These are phyloP conservation scores for Flueggea neowawraea DNA, from an alignment of 441 rosid species.

Conservation along the genomic window DNA sequence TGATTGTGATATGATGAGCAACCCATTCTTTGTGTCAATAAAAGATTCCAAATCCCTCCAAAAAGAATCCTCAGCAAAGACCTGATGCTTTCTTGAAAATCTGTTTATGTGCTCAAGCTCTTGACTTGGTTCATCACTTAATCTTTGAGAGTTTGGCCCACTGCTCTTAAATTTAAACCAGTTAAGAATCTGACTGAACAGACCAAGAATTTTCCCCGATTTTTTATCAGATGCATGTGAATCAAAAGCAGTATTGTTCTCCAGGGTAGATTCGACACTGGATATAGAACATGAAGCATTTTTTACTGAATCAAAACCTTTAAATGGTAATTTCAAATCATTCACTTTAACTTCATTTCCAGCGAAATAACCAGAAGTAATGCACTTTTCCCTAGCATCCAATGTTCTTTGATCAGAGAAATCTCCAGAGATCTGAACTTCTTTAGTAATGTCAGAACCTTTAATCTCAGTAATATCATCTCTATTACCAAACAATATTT, in stretches of 20 bases:
- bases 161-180: slow-evolving; percentile 36
- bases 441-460: slow-evolving; percentile 5
- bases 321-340: slow-evolving; percentile 10
- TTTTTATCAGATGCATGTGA: slow-evolving; percentile 15
- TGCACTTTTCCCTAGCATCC: slow-evolving; percentile 11
- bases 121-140: slow-evolving; percentile 27
- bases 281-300: slow-evolving; percentile 16
- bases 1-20: slow-evolving; percentile 40
- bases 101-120: slow-evolving; percentile 19
- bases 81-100: slow-evolving; percentile 21
- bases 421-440: slow-evolving; percentile 17
- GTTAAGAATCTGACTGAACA: slow-evolving; percentile 28
- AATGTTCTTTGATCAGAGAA: slow-evolving; percentile 16
- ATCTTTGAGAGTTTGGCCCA: slow-evolving; percentile 14
- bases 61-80: slow-evolving; percentile 41
- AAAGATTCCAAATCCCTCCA: slow-evolving; percentile 65
- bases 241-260: slow-evolving; percentile 14
- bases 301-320: slow-evolving; percentile 11
- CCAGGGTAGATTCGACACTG: slow-evolving; percentile 19
- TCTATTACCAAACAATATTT: slow-evolving; percentile 36
- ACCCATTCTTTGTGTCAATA: slow-evolving; percentile 48
- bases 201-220: slow-evolving; percentile 21
- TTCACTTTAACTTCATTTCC: slow-evolving; percentile 20
- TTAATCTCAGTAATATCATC: slow-evolving; percentile 18
- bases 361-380: slow-evolving; percentile 11